Percentiles rank a stretch among this genome's conserved stretches.
phyloP scores from a whole-genome alignment of 305 asterid genomes.

The Fraxinus ornus region DNA sequence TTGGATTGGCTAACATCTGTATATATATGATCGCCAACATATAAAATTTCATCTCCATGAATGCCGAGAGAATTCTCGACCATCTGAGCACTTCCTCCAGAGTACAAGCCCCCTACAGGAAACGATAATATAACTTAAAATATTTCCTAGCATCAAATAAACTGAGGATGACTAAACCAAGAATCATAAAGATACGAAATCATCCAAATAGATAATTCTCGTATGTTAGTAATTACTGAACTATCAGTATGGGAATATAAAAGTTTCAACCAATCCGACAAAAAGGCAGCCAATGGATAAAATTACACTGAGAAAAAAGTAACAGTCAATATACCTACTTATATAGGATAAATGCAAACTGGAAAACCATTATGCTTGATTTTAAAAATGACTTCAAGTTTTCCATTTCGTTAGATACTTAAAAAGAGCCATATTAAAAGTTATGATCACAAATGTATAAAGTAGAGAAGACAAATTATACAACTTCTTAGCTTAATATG shows the following conservation, averaged over 20 bases:
- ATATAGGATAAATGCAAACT: not conserved
- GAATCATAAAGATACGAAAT: not conserved
- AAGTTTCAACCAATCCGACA: not conserved
- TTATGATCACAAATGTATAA: not conserved
- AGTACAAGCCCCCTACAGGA: constrained; percentile 71
- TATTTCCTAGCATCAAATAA: not conserved
- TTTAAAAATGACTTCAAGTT: not conserved
- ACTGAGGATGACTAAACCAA: not conserved
- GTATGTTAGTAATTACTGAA: not conserved
- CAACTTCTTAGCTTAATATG: not conserved
- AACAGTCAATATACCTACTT: not conserved
- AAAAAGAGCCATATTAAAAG: not conserved
- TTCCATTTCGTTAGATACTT: not conserved
- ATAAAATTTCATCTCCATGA: constrained; percentile 88
- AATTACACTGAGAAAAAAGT: not conserved
- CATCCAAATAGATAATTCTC: not conserved
- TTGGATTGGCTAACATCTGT: constrained; percentile 94
- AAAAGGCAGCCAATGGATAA: not conserved
- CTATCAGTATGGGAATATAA: not conserved
- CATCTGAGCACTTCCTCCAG: constrained; percentile 97
- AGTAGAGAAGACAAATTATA: not conserved
- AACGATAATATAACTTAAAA: not conserved
- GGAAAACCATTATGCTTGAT: not conserved
- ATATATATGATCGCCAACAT: constrained; percentile 91
- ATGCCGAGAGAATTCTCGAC: constrained; percentile 75